Conservation (phyloP, 2,329 filamentous ascomycete species). For the Fonsecaea pedrosoi region DNA sequence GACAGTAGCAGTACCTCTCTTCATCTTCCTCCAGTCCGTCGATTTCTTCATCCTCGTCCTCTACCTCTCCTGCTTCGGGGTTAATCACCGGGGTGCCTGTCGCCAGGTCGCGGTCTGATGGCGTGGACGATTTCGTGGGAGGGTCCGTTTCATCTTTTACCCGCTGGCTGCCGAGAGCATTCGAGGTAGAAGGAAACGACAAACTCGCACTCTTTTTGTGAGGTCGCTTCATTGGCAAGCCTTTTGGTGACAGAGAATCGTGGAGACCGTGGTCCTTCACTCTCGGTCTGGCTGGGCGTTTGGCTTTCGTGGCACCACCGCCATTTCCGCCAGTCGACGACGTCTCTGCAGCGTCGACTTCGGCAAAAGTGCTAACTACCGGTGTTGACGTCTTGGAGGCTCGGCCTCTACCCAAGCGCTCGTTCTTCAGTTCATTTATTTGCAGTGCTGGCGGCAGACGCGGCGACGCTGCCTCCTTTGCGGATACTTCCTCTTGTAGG, state of each 20-base stretch:
- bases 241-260: constrained; percentile 40
- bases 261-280: constrained; percentile 41
- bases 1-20: constrained; percentile 79
- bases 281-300: constrained; percentile 36
- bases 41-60: constrained; percentile 34
- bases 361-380: constrained; percentile 47
- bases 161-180: constrained; percentile 8
- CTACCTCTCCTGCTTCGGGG: constrained; percentile 39
- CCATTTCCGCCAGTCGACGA: constrained; percentile 28
- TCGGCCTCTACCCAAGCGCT: constrained; percentile 42
- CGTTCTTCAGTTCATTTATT: constrained; percentile 21
- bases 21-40: constrained; percentile 68
- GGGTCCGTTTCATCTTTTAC: constrained; percentile 26
- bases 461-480: constrained; percentile 40
- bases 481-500: constrained; percentile 23
- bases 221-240: constrained; percentile 44
- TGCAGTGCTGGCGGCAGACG: constrained; percentile 41
- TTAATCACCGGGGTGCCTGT: not conserved
- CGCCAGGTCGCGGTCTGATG: constrained; percentile 31
- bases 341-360: constrained; percentile 40
- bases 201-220: constrained; percentile 48
- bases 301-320: constrained; percentile 27
- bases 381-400: constrained; percentile 53
- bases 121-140: constrained; percentile 20
- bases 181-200: constrained; percentile 33